phyloP scores from a whole-genome alignment of 345 rosid species.

The Citrus hindsii region DNA sequence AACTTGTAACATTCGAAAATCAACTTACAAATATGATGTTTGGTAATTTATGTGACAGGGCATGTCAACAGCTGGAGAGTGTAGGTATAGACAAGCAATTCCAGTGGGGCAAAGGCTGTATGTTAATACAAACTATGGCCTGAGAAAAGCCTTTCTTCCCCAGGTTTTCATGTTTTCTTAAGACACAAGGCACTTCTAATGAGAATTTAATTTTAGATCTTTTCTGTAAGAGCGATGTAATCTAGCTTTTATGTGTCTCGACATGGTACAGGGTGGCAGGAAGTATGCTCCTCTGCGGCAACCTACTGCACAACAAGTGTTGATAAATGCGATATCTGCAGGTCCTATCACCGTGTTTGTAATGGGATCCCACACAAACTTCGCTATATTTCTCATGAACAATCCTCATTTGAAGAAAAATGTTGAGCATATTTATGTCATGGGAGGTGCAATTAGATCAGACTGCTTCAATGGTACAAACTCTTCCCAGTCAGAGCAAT shows the following conservation, averaged over 20 bases:
- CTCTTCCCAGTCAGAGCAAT: not conserved
- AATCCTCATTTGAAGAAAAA: conserved; percentile 30
- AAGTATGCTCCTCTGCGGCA: conserved; percentile 21
- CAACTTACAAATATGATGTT: not conserved
- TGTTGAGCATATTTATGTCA: conserved; percentile 21
- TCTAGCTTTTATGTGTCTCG: not conserved
- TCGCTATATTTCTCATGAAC: conserved; percentile 20
- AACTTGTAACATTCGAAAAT: too few relatives aligned
- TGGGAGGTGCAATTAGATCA: conserved; percentile 25
- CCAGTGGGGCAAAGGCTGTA: conserved; percentile 3
- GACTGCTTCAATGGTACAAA: not conserved
- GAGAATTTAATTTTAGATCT: not conserved
- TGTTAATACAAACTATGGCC: conserved; percentile 21
- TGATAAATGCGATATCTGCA: conserved; percentile 13
- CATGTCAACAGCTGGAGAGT: conserved; percentile 20
- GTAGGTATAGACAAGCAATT: conserved; percentile 31
- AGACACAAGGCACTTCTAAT: not conserved
- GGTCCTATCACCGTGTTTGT: conserved; percentile 22
- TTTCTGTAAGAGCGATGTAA: not conserved
- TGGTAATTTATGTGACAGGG: conserved; percentile 9
- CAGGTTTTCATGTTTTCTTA: conserved; percentile 12
- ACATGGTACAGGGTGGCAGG: conserved; percentile 18
- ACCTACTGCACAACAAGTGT: conserved; percentile 22
- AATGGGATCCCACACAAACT: conserved; percentile 22
- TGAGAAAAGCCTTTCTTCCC: conserved; percentile 22